Evolutionary conservation across 192 early-diverging fungal genomes (phyloP), one percentile per base, ranked within the genome.

Genomic region (Phlyctochytrium bullatum): DNA sequence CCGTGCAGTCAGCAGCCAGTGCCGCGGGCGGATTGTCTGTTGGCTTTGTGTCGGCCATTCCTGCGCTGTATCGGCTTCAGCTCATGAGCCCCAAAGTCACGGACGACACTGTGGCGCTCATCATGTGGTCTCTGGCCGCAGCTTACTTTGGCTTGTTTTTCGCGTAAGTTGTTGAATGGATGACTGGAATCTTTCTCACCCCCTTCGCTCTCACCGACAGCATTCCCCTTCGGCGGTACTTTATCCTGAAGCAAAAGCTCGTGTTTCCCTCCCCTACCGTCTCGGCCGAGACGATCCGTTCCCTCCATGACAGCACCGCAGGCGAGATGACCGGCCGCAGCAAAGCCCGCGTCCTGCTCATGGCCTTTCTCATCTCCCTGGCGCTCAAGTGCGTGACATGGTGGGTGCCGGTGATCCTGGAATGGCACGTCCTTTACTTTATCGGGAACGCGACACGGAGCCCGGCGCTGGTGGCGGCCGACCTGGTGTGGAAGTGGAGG

Each of bases 91-190:
- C 80, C 83, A 0, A 52, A 4, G 36, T 74, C 72, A 34, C 76
- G 75, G 33, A 83, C 28, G 86, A 89, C 62, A 59, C 78, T 28
- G 77, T 73, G 85, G 62, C 68, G 24, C 73, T 93, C 36, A 80
- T 92, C 34, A 71, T 90, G 0, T 93, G 90, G 89, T 87, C 88
- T 23, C 57, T 93, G 33, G 90, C 83, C 2, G 76, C 90, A 60
- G 88, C 92, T 17, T 92, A 91, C 73, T 95, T 91, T 80, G 93
- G 93, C n/a, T 88, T 95, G 1, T 94, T 93, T 76, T 93, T 93
- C 80, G 92, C 91, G 2, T 47, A 47, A 47, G 40, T 47, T 14
- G n/a, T n/a, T n/a, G n/a, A n/a, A n/a, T n/a, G n/a, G n/a, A n/a
- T n/a, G n/a, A n/a, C n/a, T n/a, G n/a, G n/a, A n/a, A n/a, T n/a